A percentile compares a stretch with the other conserved stretches of the same genome.
phyloP scores from a whole-genome alignment of 345 rosid genomes.

The Ailanthus altissimus region DNA sequence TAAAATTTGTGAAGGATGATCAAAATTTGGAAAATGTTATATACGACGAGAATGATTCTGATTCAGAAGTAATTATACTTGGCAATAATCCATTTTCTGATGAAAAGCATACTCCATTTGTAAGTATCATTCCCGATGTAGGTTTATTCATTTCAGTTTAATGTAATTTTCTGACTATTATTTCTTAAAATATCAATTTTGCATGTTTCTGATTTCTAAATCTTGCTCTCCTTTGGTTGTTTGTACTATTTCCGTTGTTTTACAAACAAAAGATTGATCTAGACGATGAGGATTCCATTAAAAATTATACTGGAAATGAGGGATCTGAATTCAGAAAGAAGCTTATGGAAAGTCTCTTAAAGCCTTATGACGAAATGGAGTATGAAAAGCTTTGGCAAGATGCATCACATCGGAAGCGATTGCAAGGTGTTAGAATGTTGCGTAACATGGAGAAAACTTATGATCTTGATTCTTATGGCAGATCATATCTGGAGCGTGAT shows the following conservation, averaged over 20 bases:
- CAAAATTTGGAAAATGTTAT: background rate
- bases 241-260: constrained; percentile 20
- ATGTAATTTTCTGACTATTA: background rate
- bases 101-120: constrained; percentile 39
- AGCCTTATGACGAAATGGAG: constrained; percentile 52
- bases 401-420: constrained; percentile 28
- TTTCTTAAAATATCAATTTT: background rate
- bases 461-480: constrained; percentile 13
- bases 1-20: constrained; percentile 25
- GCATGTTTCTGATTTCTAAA: constrained; percentile 25
- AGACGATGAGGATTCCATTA: constrained; percentile 15
- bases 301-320: constrained; percentile 13
- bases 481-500: constrained; percentile 55
- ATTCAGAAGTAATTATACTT: constrained; percentile 47
- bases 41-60: constrained; percentile 38
- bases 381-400: constrained; percentile 29
- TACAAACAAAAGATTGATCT: constrained; percentile 28
- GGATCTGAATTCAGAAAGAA: constrained; percentile 46
- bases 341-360: constrained; percentile 44
- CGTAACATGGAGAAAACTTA: constrained; percentile 33
- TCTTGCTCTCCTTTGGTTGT: constrained; percentile 6
- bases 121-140: constrained; percentile 23
- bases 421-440: constrained; percentile 22
- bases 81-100: constrained; percentile 34
- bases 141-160: constrained; percentile 4